These are phyloP conservation scores for Salinomyces thailandicus DNA, from an alignment of 2,329 filamentous ascomycete species.

Conservation along the genomic window DNA sequence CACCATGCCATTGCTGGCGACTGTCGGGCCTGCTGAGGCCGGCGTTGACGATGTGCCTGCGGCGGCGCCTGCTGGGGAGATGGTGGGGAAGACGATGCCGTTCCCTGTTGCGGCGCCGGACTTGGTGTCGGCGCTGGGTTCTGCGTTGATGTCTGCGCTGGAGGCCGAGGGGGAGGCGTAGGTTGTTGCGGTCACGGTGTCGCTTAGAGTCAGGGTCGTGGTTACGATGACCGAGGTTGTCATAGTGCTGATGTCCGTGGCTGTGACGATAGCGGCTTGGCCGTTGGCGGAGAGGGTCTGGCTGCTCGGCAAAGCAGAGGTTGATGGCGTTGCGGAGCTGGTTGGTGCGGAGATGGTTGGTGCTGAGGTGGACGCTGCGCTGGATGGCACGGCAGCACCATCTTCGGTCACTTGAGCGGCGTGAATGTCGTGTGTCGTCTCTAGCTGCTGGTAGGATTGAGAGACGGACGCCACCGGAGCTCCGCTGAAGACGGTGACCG, in stretches of 20 bases:
- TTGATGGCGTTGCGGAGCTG: too few species aligned
- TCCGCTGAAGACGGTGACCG: slow-evolving; percentile 6
- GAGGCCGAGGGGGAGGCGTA: not conserved
- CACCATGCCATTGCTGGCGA: slow-evolving; percentile 6
- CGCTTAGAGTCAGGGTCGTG: not conserved
- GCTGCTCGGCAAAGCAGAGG: too few species aligned
- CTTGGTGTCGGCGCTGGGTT: not conserved
- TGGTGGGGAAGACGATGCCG: not conserved
- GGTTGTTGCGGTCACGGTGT: slow-evolving; percentile 1
- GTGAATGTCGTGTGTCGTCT: not conserved
- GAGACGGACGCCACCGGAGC: slow-evolving; percentile 1
- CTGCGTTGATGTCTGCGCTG: not conserved
- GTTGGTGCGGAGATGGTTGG: not conserved
- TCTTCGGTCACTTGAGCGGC: not conserved
- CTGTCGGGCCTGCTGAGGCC: slow-evolving; percentile 2
- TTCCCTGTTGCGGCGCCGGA: not conserved
- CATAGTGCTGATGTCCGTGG: not conserved
- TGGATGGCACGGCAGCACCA: not conserved
- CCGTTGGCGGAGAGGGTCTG: not conserved
- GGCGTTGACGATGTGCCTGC: not conserved
- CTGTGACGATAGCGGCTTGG: not conserved
- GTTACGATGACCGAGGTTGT: not conserved
- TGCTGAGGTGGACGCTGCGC: not conserved
- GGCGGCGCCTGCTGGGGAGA: not conserved
- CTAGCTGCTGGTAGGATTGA: not conserved